Evolutionary conservation across 495 filamentous ascomycete species (phyloP), one percentile per base, ranked within the genome.

Genomic region (Staphylotrichum tortipilum): DNA sequence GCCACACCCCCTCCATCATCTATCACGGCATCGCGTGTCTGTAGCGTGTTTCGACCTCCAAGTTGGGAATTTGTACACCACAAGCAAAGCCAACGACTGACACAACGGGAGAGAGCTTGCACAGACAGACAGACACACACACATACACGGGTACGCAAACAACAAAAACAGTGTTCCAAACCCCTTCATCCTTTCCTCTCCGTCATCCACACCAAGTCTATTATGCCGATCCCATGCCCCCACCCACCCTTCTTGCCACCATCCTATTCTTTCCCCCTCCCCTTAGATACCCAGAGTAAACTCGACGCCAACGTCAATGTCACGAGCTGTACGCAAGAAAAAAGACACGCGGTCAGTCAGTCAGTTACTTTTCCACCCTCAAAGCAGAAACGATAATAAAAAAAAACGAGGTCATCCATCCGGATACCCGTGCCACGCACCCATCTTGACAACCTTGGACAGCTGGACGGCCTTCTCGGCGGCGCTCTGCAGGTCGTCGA

Each of bases 381-480:
- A 15, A 21, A 36, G 36, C 35, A n/a, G 29, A 1, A 36, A 7
- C 17, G 6, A 33, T 1, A 19, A 22, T 3, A 30, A 37, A 35
- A 26, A 34, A 42, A 19, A 24, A 26, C 12, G 49, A 36, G n/a
- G 3, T 23, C 26, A 15, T 28, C 50, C 24, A 44, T 57, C 40
- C 62, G 49, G 23, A 51, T 7, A 22, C 14, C 14, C 30, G 41
- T 40, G 24, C 22, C 24, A 38, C 82, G 68, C 76, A 85, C 83
- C 83, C 88, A 95, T 86, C 81, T 96, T 97, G 58, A 98, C 94
- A 42, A 98, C 86, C 78, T 95, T 97, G 49, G 88, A 95, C 67
- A 98, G 89, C 72, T 98, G 92, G 61, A 98, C 92, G 2, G 89
- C 84, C 78, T 94, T 97, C 80, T 98, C 94, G 49, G 92, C 92